A percentile compares a stretch with the other conserved stretches of the same genome.
These are phyloP conservation scores for Gardenia jasminoides DNA, from an alignment of 257 asterid species.

Conservation along the genomic window DNA sequence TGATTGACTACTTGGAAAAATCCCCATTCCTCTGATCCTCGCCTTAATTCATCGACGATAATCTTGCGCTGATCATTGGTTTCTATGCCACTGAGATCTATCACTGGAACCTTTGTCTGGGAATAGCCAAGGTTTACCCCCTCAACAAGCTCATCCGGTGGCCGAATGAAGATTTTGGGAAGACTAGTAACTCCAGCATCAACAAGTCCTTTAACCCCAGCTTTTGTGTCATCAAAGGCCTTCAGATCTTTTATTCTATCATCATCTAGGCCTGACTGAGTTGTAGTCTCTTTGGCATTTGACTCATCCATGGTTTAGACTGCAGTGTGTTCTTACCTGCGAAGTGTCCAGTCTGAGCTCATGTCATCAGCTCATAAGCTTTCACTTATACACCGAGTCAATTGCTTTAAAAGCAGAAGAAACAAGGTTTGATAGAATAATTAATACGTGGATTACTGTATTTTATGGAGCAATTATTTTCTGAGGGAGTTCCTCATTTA, in stretches of 20 bases:
- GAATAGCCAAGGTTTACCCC: constrained; percentile 23
- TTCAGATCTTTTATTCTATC: constrained; percentile 24
- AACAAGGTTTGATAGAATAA: too few species aligned
- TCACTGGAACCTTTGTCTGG: constrained; percentile 38
- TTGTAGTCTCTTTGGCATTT: background rate
- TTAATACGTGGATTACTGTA: too few species aligned
- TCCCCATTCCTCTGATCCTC: constrained; percentile 59
- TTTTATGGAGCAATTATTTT: too few species aligned
- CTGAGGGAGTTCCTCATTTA: too few species aligned
- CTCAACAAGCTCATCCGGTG: constrained; percentile 19
- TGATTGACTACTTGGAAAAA: constrained; percentile 66
- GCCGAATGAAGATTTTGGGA: constrained; percentile 34
- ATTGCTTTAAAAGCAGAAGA: too few species aligned
- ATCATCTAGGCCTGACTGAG: background rate
- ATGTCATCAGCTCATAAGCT: too few species aligned
- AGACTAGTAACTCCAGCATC: constrained; percentile 30
- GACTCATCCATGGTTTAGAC: constrained; percentile 10
- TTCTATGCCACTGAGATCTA: constrained; percentile 38
- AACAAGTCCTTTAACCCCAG: constrained; percentile 33
- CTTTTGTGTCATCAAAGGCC: constrained; percentile 30
- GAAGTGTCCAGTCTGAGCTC: too few species aligned
- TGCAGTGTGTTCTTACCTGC: background rate
- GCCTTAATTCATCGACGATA: constrained; percentile 28
- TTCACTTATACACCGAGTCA: too few species aligned
- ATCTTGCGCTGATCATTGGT: constrained; percentile 15